Evolutionary conservation across 2,329 filamentous ascomycete genomes (phyloP).

Genomic region (Curvularia hawaiiensis): DNA sequence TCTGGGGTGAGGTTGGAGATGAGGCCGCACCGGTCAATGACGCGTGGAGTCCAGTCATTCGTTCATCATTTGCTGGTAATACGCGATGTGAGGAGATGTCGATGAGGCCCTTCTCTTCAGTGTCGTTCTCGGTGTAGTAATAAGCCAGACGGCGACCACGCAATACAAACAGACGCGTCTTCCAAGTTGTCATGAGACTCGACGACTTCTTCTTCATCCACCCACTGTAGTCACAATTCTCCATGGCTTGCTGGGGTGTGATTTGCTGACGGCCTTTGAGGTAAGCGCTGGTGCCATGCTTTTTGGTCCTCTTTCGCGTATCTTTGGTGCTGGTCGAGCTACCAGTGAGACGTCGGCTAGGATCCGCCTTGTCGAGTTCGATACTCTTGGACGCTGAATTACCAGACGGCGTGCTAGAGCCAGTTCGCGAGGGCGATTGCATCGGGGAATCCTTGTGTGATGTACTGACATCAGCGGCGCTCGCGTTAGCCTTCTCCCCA

Average conservation of each 20-base stretch:
- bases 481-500: slow-evolving; percentile 57
- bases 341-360: slow-evolving; percentile 45
- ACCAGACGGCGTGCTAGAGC: slow-evolving; percentile 69
- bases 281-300: slow-evolving; percentile 96
- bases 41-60: slow-evolving; percentile 87
- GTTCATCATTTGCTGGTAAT: slow-evolving; percentile 90
- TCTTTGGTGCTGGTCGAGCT: slow-evolving; percentile 51
- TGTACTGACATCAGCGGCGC: slow-evolving; percentile 49
- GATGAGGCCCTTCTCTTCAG: slow-evolving; percentile 91
- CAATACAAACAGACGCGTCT: slow-evolving; percentile 92
- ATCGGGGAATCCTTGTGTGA: slow-evolving; percentile 58
- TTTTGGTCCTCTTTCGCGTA: slow-evolving; percentile 64
- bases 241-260: slow-evolving; percentile 79
- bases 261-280: slow-evolving; percentile 83
- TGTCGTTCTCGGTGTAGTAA: slow-evolving; percentile 93
- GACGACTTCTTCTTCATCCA: slow-evolving; percentile 99
- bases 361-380: slow-evolving; percentile 75
- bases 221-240: slow-evolving; percentile 87
- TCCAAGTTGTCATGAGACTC: slow-evolving; percentile 97
- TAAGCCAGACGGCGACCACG: slow-evolving; percentile 91
- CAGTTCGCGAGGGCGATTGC: slow-evolving; percentile 74
- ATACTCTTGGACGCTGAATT: slow-evolving; percentile 69
- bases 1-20: slow-evolving; percentile 63
- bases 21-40: slow-evolving; percentile 86
- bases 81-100: slow-evolving; percentile 98